Conservation (phyloP, 1,139 yeast genomes). For the Meyerozyma athensensis region DNA sequence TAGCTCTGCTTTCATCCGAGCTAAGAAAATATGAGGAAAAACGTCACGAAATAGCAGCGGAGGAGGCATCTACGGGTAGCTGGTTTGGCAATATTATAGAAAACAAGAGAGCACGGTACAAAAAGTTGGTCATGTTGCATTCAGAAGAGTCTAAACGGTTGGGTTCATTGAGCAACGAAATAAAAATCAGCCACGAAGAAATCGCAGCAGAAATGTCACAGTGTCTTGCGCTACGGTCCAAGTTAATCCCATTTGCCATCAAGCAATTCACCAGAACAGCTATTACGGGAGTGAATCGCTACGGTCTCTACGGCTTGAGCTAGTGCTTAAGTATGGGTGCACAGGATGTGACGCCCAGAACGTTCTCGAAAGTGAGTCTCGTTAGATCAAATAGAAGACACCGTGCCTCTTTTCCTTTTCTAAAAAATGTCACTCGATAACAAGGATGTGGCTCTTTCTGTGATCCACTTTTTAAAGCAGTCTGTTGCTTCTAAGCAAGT, state of each 20-base stretch:
- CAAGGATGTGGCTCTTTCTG: slow-evolving; percentile 70
- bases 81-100: slow-evolving; percentile 34
- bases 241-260: slow-evolving; percentile 34
- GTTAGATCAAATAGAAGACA: not conserved
- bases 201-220: slow-evolving; percentile 61
- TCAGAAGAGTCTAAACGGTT: slow-evolving; percentile 32
- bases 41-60: slow-evolving; percentile 8
- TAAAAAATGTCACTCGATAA: slow-evolving; percentile 31
- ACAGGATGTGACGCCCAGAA: not conserved
- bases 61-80: slow-evolving; percentile 12
- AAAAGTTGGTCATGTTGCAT: slow-evolving; percentile 25
- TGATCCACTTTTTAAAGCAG: slow-evolving; percentile 65
- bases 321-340: not conserved
- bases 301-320: not conserved
- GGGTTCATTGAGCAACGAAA: slow-evolving; percentile 29
- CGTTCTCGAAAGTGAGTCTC: slow-evolving; percentile 1
- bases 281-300: not conserved
- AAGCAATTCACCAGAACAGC: slow-evolving; percentile 10
- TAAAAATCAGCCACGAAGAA: slow-evolving; percentile 50
- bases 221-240: slow-evolving; percentile 47
- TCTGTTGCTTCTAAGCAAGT: slow-evolving; percentile 62
- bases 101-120: slow-evolving; percentile 31
- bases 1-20: slow-evolving; percentile 28
- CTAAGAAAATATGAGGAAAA: slow-evolving; percentile 23
- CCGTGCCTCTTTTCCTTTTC: not conserved